A percentile compares a stretch with the other conserved stretches of the same genome.
These are phyloP conservation scores for Pseudocercospora vitis DNA, from an alignment of 2,329 filamentous ascomycete genomes.

Conservation along the genomic window DNA sequence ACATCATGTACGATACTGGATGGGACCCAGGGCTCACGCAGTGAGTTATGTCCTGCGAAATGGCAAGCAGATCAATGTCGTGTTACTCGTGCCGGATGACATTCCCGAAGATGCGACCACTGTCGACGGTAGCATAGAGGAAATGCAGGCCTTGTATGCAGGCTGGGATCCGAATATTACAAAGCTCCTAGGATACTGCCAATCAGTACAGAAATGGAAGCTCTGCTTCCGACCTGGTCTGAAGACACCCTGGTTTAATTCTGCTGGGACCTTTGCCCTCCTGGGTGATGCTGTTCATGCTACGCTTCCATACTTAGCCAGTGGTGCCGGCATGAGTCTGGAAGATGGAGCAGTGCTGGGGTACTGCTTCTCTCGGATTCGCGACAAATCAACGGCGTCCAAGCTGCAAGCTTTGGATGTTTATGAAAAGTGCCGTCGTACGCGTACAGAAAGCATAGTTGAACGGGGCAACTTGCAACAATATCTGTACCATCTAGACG, in stretches of 20 bases:
- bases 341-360: conserved; percentile 62
- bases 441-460: conserved; percentile 61
- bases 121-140: conserved; percentile 53
- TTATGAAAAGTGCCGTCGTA: conserved; percentile 60
- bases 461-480: conserved; percentile 62
- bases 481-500: conserved; percentile 61
- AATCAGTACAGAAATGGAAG: conserved; percentile 62
- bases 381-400: not conserved
- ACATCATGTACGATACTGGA: conserved; percentile 55
- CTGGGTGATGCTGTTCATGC: conserved; percentile 66
- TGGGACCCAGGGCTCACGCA: conserved; percentile 54
- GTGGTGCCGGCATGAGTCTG: conserved; percentile 60
- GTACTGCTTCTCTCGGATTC: conserved; percentile 12
- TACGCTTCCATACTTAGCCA: conserved; percentile 62
- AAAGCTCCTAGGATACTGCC: conserved; percentile 58
- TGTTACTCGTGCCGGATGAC: conserved; percentile 53
- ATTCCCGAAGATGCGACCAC: conserved; percentile 49
- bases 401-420: conserved; percentile 37
- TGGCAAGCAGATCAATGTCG: conserved; percentile 53
- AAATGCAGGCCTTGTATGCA: conserved; percentile 55
- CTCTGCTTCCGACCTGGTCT: conserved; percentile 58
- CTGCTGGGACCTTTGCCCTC: conserved; percentile 57
- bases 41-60: conserved; percentile 55
- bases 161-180: conserved; percentile 53
- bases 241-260: conserved; percentile 56